Percentiles rank a stretch among this genome's conserved stretches.
phyloP scores from a whole-genome alignment of 202 grass and related monocot species.

The Digitaria exilis region DNA sequence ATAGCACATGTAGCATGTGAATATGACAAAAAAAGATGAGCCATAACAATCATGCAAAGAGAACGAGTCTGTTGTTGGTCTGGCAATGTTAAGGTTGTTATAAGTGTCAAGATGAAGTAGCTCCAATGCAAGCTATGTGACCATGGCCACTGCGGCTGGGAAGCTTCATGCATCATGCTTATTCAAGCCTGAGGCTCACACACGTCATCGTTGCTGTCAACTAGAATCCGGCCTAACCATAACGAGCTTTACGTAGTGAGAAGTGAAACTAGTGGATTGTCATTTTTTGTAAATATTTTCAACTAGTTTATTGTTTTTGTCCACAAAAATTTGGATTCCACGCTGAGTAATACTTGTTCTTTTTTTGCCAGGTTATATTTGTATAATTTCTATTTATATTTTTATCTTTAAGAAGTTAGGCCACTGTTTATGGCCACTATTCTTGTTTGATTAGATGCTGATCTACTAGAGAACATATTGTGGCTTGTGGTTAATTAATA shows the following conservation, averaged over 20 bases:
- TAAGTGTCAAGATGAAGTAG: conserved; percentile 22
- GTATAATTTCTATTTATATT: neutral
- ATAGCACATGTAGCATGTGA: conserved; percentile 16
- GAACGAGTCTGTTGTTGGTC: conserved; percentile 42
- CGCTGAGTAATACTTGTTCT: neutral
- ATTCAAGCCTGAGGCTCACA: neutral
- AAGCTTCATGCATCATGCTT: conserved; percentile 32
- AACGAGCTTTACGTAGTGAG: conserved; percentile 33
- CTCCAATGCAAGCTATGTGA: neutral
- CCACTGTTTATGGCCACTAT: neutral
- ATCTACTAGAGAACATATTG: neutral
- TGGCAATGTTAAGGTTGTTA: conserved; percentile 59
- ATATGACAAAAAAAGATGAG: conserved; percentile 35
- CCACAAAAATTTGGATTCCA: neutral
- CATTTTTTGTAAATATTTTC: neutral
- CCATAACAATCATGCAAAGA: conserved; percentile 40
- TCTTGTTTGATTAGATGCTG: neutral
- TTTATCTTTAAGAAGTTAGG: neutral
- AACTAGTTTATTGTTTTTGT: neutral
- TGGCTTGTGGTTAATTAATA: neutral
- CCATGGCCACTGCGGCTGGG: conserved; percentile 2
- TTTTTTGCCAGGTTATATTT: neutral
- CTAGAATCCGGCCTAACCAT: conserved; percentile 32
- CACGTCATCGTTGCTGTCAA: neutral
- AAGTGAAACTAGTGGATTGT: neutral